Base-by-base conservation (phyloP, 139 green algal species). In the Chlamydomonas incerta region DNA sequence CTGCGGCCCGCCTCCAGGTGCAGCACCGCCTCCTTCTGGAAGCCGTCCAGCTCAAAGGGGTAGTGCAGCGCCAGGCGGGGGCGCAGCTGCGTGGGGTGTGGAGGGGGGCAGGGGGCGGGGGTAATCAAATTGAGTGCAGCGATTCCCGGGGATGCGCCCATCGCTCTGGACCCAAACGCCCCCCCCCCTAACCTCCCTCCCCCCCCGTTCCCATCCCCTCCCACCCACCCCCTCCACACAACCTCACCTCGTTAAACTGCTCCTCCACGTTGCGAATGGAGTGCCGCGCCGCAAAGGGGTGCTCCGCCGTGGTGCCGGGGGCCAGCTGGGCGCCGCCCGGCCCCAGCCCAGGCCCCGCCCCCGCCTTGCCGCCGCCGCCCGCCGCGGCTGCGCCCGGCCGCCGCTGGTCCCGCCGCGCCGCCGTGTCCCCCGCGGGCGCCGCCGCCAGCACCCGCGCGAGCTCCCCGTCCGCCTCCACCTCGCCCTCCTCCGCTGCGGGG, bases 21-120 rank as follows among this genome's bases (percentile, higher is more conserved):
- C 65, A 85, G 50, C 71, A 93, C 66, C 26, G 87, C 87, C 82
- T 93, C 97, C 87, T 99, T 98, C 88, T 99, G 97, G 71, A 99
- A 99, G 1, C 70, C 84, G 87, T 99, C 97, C 52, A 99, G 94
- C 92, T 97, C 93, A 81, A 98, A 98, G 46, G 96, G 96, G 79
- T 93, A 98, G 23, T 90, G 63, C 63, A 94, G 75, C 17, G 95
- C 94, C 52, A 94, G 86, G 34, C 71, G 41, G 50, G 50, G 70
- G 21, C 72, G 80, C 29, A 90, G 82, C 79, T 72, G 71, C 17
- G 82, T 63, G 29, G 70, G 55, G 17, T 9, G 10, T 9, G 21
- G 34, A 69, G 10, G n/a, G 24, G 8, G 67, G 29, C 67, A 65
- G 31, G 31, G 9, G 35, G 23, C 4, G 13, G 10, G 17, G 17